A percentile compares a stretch with the other conserved stretches of the same genome.
Evolutionary conservation across 148 eudicot species (phyloP).

Genomic region (Rhododendron ovatum): DNA sequence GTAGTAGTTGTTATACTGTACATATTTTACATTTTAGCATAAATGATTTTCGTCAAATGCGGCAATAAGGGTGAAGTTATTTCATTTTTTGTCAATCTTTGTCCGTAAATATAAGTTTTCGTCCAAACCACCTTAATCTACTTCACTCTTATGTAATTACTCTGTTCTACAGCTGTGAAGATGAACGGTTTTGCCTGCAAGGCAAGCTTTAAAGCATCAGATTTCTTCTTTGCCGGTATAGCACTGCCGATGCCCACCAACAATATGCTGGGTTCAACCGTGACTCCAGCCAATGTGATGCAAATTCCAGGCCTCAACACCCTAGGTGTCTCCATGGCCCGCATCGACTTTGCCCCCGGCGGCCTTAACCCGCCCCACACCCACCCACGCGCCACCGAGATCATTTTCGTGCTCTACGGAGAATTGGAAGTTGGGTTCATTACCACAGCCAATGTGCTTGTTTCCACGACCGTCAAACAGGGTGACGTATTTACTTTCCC

Average conservation of each 20-base stretch:
- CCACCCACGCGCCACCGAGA: neutral
- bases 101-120: too few relatives aligned
- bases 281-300: neutral
- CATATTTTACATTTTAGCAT: too few relatives aligned
- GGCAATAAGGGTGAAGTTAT: too few relatives aligned
- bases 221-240: neutral
- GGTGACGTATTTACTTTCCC: slow-evolving; percentile 39
- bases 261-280: neutral
- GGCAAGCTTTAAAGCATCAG: neutral
- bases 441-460: slow-evolving; percentile 16
- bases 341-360: neutral
- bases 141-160: too few relatives aligned
- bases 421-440: neutral
- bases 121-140: too few relatives aligned
- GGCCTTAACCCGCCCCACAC: neutral
- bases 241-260: neutral
- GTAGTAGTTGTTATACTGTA: too few relatives aligned
- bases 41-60: too few relatives aligned
- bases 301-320: neutral
- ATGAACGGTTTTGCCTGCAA: neutral
- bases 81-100: too few relatives aligned
- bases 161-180: neutral
- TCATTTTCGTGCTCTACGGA: neutral
- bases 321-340: neutral
- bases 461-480: slow-evolving; percentile 23